Base-by-base conservation (phyloP, 2,329 filamentous ascomycete species). In the Fusarium chaquense region DNA sequence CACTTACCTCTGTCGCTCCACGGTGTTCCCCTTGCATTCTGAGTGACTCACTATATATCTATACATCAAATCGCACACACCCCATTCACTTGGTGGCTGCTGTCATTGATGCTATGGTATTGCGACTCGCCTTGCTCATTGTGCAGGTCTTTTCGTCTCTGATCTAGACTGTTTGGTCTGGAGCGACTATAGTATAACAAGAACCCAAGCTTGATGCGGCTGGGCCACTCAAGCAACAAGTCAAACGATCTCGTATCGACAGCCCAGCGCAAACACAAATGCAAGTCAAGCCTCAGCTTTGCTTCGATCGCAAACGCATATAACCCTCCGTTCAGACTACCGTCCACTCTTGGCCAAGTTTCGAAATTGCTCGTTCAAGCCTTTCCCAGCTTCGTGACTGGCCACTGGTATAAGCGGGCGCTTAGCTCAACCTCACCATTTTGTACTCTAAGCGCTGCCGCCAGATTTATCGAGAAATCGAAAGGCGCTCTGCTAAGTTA, bases 81-180 rank as follows among this genome's bases (percentile, higher is more conserved):
- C 68, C 71, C 74, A 76, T 73, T 76, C 62, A 70, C 57, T 76
- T 77, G 73, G 74, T 35, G 65, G 70, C 50, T 66, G 64, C 51
- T 52, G 50, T 52, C 51, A 46, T 62, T 47, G 58, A 67, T 55
- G 62, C 59, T 55, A 62, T 74, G 63, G 63, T 63, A 58, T 64
- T 46, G 40, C 13, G 36, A 38, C 24, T 22, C 51, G 38, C 13
- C 54, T 57, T 59, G 15, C 43, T 57, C 67, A 54, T 45, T 68
- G 63, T 57, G 59, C 63, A 70, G 71, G 63, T 57, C 51, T 10
- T 36, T 38, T 18, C 62, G 65, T 67, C 58, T 59, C 36, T 53
- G 45, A 44, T 56, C 43, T 46, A 35, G 49, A 28, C 24, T 30
- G n/a, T 28, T 28, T 28, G 18, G 16, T 63, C 58, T 55, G 66